A percentile compares a stretch with the other conserved stretches of the same genome.
phyloP scores from a whole-genome alignment of 148 eudicot genomes.

The Camellia granthamiana region DNA sequence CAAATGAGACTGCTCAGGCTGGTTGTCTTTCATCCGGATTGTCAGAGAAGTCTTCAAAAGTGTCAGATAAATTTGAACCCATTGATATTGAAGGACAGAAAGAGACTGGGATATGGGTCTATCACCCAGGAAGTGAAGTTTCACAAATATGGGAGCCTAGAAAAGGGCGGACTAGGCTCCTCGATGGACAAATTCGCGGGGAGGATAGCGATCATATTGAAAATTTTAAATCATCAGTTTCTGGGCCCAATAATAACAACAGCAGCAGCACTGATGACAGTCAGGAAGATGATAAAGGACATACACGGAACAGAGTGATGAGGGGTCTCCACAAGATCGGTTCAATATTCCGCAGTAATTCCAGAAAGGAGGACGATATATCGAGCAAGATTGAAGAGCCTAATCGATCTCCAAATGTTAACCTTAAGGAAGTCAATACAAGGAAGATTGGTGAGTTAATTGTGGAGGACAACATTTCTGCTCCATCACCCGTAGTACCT shows the following conservation, averaged over 20 bases:
- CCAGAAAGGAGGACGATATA: slow-evolving; percentile 33
- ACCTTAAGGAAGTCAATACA: slow-evolving; percentile 46
- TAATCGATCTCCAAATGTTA: slow-evolving; percentile 44
- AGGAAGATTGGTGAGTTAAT: slow-evolving; percentile 45
- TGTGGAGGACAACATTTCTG: slow-evolving; percentile 39
- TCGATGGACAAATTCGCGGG: slow-evolving; percentile 35
- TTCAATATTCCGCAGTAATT: slow-evolving; percentile 50
- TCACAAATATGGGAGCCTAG: slow-evolving; percentile 77
- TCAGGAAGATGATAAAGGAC: slow-evolving; percentile 39
- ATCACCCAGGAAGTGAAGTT: slow-evolving; percentile 75
- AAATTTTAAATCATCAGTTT: slow-evolving; percentile 33
- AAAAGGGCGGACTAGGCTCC: slow-evolving; percentile 54
- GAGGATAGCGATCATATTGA: slow-evolving; percentile 21
- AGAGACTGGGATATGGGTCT: slow-evolving; percentile 85
- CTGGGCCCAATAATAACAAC: slow-evolving; percentile 25
- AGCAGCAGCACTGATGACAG: slow-evolving; percentile 45
- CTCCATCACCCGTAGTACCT: slow-evolving; percentile 4
- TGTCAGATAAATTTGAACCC: slow-evolving; percentile 61
- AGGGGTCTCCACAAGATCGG: slow-evolving; percentile 54
- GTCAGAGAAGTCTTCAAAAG: slow-evolving; percentile 27
- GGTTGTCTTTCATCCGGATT: slow-evolving; percentile 17
- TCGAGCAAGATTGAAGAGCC: slow-evolving; percentile 15
- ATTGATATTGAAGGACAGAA: slow-evolving; percentile 65
- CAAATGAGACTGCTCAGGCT: slow-evolving; percentile 25
- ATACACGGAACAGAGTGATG: slow-evolving; percentile 29